These are phyloP conservation scores for Lotus japonicus DNA, from an alignment of 306 rosid species.

Conservation along the genomic window DNA sequence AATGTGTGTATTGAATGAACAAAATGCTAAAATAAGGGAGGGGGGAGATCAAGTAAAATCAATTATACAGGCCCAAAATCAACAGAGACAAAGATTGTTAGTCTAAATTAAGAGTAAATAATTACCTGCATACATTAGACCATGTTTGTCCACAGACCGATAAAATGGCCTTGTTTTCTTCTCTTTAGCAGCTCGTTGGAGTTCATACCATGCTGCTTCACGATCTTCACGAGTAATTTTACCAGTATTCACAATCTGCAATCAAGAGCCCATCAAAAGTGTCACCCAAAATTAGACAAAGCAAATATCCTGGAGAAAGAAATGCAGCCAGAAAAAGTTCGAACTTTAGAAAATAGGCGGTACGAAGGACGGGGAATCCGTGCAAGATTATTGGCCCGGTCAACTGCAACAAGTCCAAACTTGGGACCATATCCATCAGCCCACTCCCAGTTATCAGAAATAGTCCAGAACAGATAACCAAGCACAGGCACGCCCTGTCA, in stretches of 20 bases:
- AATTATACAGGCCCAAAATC: background rate
- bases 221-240: slow-evolving; percentile 72
- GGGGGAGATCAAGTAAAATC: background rate
- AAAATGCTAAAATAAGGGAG: too few species aligned
- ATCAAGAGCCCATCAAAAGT: slow-evolving; percentile 17
- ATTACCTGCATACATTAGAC: slow-evolving; percentile 95
- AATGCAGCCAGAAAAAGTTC: background rate
- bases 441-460: slow-evolving; percentile 99
- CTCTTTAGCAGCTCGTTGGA: slow-evolving; percentile 59
- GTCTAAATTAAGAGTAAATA: background rate
- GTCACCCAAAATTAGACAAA: slow-evolving; percentile 16
- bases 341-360: slow-evolving; percentile 75
- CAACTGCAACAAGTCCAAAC: slow-evolving; percentile 97
- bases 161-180: slow-evolving; percentile 75
- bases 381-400: slow-evolving; percentile 62
- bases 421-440: slow-evolving; percentile 99
- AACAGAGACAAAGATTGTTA: background rate
- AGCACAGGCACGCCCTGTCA: slow-evolving; percentile 72
- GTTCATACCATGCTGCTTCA: slow-evolving; percentile 67
- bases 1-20: too few species aligned
- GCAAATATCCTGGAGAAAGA: slow-evolving; percentile 9
- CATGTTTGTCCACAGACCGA: slow-evolving; percentile 57
- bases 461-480: slow-evolving; percentile 82
- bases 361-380: slow-evolving; percentile 85
- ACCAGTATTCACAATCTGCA: slow-evolving; percentile 62